Evolutionary conservation across 1,284 basidiomycete genomes (phyloP), one percentile per base, ranked within the genome.

Genomic region (Laetiporus sulphureus): DNA sequence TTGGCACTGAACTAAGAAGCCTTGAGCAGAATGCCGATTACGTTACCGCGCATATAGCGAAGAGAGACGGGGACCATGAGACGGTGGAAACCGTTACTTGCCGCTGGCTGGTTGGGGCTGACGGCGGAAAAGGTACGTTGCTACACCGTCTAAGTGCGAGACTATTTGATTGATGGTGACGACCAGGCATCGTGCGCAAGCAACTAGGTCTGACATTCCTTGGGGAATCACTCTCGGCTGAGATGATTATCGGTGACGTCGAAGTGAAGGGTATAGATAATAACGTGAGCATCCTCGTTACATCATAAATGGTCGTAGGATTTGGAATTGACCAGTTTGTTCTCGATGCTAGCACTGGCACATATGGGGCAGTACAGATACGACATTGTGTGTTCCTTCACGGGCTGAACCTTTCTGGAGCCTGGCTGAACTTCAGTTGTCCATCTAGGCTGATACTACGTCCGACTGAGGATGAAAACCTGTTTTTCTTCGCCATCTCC

Each of bases 101-200:
- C 40, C 49, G 41, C 1, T 65, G 50, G 21, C 35, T 69, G 0
- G 47, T 68, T 12, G 66, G 66, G 2, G 54, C 64, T 1, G 66
- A 69, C 47, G 67, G 66, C 8, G 66, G 57, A 6, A 53, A 50
- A 49, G 58, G 65, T 65, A 4, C 22, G 40, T 32, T 27, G 8
- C 8, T 27, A 27, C 2, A 5, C 19, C 8, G 25, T 27, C 13
- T 27, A 7, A 27, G 7, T 27, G 25, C 7, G 25, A 27, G n/a
- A 27, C 25, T 27, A 8, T 7, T 27, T 27, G 25, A 27, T 27
- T 7, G 13, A 13, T 8, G 8, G 25, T 27, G 7, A 27, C 13
- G 25, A 7, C n/a, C 18, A 59, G 59, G 60, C 31, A 42, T 48
- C 12, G 47, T 50, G 3, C 44, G 61, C 31, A 62, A 61, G 36